Evolutionary conservation across 2,329 filamentous ascomycete species (phyloP), one percentile per base, ranked within the genome.

Genomic region (Aspergillus spinulosporus): DNA sequence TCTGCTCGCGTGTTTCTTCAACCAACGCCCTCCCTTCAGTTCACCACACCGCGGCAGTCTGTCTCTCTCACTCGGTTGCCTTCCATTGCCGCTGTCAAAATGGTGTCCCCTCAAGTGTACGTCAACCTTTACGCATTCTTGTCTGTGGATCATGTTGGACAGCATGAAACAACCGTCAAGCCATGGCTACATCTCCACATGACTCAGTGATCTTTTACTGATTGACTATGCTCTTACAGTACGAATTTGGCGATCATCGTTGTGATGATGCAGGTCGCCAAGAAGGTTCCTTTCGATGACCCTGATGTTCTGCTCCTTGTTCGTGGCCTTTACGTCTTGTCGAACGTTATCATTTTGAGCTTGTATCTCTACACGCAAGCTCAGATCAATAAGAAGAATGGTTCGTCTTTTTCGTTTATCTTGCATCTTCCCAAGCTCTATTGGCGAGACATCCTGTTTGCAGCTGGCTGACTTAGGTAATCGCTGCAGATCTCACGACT

Each of bases 251-350:
- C 90, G 80, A 92, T 96, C 87, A 92, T 96, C 80, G 85, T 96
- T 67, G 89, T 90, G 73, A 95, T 97, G 88, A 97, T 97, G 91
- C 93, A 97, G 83, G 89, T 96, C 60, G 89, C 92, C 68, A 97
- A 97, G 85, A 90, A 88, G 78, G 87, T 99, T 60, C 91, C 92
- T 48, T 96, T 97, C 70, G 93, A 97, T 31, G 88, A 97, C 72
- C 91, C 85, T n/a, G 80, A 83, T 60, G 84, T 88, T 47, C 79
- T 89, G 56, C 83, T 84, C 65, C 76, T 80, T 58, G 84, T 88
- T 58, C 86, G 87, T 68, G 82, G 75, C 39, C 74, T 86, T 62
- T 89, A 89, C 75, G 66, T 89, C 57, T 68, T 86, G 63, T 88
- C 86, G 65, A 90, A 99, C 76, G 62, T 96, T 63, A 83, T 97